phyloP scores from a whole-genome alignment of 768 basidiomycete species.

The Lentinula sp. region DNA sequence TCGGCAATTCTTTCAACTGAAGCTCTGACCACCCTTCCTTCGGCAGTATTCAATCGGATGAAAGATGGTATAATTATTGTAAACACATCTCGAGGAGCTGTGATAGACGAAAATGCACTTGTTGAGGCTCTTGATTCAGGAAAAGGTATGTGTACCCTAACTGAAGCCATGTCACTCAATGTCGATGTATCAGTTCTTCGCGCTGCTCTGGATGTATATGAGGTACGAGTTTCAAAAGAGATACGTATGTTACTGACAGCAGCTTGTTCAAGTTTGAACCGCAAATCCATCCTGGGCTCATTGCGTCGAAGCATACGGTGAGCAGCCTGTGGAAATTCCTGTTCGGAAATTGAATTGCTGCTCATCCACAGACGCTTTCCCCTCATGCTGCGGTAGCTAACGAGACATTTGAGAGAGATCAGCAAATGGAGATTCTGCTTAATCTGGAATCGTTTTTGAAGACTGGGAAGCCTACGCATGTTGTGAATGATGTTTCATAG shows the following conservation, averaged over 20 bases:
- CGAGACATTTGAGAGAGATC: slow-evolving; percentile 7
- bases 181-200: slow-evolving; percentile 6
- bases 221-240: neutral
- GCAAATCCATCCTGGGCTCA: slow-evolving; percentile 11
- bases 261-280: slow-evolving; percentile 8
- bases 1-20: too few species aligned
- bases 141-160: slow-evolving; percentile 8
- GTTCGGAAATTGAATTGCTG: too few species aligned
- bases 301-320: neutral
- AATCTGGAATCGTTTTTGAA: slow-evolving; percentile 6
- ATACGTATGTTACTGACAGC: neutral
- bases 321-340: neutral
- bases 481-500: neutral
- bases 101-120: slow-evolving; percentile 41
- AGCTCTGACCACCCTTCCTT: neutral
- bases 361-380: neutral
- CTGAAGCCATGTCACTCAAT: neutral
- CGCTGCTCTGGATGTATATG: slow-evolving; percentile 14
- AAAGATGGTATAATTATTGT: slow-evolving; percentile 38
- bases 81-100: slow-evolving; percentile 43
- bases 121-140: slow-evolving; percentile 29
- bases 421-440: slow-evolving; percentile 2
- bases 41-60: slow-evolving; percentile 20
- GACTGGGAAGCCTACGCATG: slow-evolving; percentile 4
- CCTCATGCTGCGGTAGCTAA: slow-evolving; percentile 6